Evolutionary conservation across 306 rosid genomes (phyloP).

Genomic region (Castanospermum australe): DNA sequence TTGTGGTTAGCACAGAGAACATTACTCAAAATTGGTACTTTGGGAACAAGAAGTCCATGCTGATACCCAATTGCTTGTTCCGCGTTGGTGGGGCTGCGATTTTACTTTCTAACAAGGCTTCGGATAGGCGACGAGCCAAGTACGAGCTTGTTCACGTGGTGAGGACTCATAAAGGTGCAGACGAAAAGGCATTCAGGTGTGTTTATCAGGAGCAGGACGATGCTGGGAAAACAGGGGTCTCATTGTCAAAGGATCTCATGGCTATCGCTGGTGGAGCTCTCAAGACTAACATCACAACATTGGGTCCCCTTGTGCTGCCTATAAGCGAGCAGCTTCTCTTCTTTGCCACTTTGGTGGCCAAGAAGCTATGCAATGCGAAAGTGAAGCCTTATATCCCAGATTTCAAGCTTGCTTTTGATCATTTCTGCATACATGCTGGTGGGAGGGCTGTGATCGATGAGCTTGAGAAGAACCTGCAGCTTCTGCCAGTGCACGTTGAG

Average conservation of each 20-base stretch:
- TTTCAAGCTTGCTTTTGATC: slow-evolving; percentile 67
- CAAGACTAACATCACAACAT: slow-evolving; percentile 55
- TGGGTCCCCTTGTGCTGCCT: slow-evolving; percentile 66
- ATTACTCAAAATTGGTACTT: slow-evolving; percentile 78
- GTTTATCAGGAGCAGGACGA: slow-evolving; percentile 59
- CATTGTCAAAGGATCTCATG: slow-evolving; percentile 64
- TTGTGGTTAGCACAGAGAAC: slow-evolving; percentile 78
- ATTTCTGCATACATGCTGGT: slow-evolving; percentile 76
- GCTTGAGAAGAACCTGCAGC: slow-evolving; percentile 72
- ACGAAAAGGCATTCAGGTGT: slow-evolving; percentile 57
- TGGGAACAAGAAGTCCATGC: slow-evolving; percentile 65
- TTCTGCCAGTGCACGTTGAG: slow-evolving; percentile 52
- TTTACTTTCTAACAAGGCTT: slow-evolving; percentile 50
- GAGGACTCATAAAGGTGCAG: slow-evolving; percentile 64
- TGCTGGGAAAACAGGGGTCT: slow-evolving; percentile 61
- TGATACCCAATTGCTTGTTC: slow-evolving; percentile 72
- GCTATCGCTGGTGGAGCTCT: slow-evolving; percentile 67
- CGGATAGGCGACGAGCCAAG: slow-evolving; percentile 43
- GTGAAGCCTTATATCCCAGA: slow-evolving; percentile 58
- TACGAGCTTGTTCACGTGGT: slow-evolving; percentile 63
- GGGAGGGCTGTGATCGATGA: slow-evolving; percentile 73
- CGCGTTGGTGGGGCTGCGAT: slow-evolving; percentile 64
- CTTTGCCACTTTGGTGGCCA: slow-evolving; percentile 39
- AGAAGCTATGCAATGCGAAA: slow-evolving; percentile 40
- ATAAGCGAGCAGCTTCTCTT: slow-evolving; percentile 62